Evolutionary conservation across 768 basidiomycete species (phyloP).

Genomic region (Lactarius pseudohatsudake): DNA sequence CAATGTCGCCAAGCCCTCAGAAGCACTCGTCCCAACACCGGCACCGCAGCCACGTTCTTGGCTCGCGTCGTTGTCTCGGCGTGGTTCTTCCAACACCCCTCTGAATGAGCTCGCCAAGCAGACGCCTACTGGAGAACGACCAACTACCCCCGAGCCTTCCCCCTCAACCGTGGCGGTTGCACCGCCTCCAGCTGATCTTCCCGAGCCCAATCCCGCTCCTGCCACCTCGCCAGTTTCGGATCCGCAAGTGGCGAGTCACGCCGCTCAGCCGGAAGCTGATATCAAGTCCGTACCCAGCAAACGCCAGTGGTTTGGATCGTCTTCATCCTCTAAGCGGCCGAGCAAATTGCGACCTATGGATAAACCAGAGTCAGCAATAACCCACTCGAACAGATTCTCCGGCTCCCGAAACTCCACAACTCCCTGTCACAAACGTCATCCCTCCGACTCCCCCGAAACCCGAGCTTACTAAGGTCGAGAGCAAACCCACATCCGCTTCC

Average conservation of each 20-base stretch:
- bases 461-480: constrained; percentile 1
- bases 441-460: constrained; percentile 25
- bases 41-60: constrained; percentile 20
- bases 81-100: constrained; percentile 15
- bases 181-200: background rate
- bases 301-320: constrained; percentile 23
- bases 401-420: background rate
- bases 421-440: constrained; percentile 17
- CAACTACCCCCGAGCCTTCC: background rate
- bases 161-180: background rate
- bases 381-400: background rate
- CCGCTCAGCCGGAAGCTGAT: background rate
- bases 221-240: background rate
- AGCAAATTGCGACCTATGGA: constrained; percentile 6
- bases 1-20: background rate
- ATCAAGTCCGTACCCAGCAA: constrained; percentile 14
- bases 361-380: background rate
- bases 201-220: background rate
- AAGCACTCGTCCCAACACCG: background rate
- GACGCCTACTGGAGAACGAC: constrained; percentile 4
- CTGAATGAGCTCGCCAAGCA: constrained; percentile 13
- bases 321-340: constrained; percentile 11
- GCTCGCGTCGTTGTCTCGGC: constrained; percentile 22
- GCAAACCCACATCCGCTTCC: background rate
- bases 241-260: background rate